Evolutionary conservation across 2,329 filamentous ascomycete genomes (phyloP).

Genomic region (Aspergillus clavatus): DNA sequence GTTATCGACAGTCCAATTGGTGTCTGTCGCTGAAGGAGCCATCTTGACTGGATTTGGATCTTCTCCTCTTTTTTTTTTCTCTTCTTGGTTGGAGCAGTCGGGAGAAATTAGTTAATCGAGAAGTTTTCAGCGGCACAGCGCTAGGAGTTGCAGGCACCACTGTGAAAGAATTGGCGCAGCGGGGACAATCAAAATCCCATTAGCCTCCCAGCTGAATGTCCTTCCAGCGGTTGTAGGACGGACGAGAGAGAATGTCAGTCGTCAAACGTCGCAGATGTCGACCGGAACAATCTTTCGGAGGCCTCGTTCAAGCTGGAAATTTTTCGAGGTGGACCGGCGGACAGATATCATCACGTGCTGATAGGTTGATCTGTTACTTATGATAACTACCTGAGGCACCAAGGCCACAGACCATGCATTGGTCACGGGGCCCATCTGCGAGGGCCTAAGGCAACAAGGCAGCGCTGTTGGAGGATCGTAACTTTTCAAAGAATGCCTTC

Average conservation of each 20-base stretch:
- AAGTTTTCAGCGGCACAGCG: conserved; percentile 13
- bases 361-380: conserved; percentile 25
- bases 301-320: conserved; percentile 31
- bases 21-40: conserved; percentile 56
- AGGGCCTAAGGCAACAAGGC: conserved; percentile 12
- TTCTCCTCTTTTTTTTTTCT: not conserved
- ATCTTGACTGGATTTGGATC: conserved; percentile 35
- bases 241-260: conserved; percentile 6
- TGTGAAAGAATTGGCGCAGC: conserved; percentile 1
- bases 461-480: too few relatives aligned
- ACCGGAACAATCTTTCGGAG: conserved; percentile 16
- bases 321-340: conserved; percentile 36
- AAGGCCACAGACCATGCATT: not conserved
- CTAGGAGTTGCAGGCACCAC: conserved; percentile 3
- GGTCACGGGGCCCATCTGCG: conserved; percentile 8
- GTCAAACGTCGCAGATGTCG: conserved; percentile 23
- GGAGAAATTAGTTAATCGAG: conserved; percentile 6
- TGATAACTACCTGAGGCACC: conserved; percentile 17
- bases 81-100: conserved; percentile 9
- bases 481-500: not conserved
- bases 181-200: conserved; percentile 3
- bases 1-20: conserved; percentile 79
- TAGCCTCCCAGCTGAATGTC: conserved; percentile 2
- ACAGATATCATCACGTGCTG: conserved; percentile 40
- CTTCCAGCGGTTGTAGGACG: not conserved